These are phyloP conservation scores for Diaporthe citrichinensis DNA, from an alignment of 2,329 filamentous ascomycete species.

Conservation along the genomic window DNA sequence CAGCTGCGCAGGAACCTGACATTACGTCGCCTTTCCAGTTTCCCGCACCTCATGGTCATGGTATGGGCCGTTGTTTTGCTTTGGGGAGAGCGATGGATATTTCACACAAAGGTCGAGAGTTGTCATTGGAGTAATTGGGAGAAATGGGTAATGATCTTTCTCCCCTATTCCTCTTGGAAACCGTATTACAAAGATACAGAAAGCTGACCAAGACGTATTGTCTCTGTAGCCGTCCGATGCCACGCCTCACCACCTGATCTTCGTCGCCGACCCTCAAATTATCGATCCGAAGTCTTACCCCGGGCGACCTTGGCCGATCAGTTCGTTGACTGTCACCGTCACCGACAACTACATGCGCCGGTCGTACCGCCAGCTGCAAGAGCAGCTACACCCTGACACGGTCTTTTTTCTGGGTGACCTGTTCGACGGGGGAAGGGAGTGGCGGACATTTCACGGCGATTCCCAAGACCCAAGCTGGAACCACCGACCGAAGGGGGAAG, in stretches of 20 bases:
- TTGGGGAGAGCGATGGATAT: conserved; percentile 88
- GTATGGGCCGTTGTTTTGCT: conserved; percentile 85
- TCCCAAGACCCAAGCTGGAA: conserved; percentile 73
- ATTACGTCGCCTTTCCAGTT: conserved; percentile 67
- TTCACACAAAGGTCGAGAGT: conserved; percentile 75
- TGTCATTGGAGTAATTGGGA: conserved; percentile 94
- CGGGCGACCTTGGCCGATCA: conserved; percentile 76
- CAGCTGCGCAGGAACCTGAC: conserved; percentile 63
- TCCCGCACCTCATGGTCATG: conserved; percentile 77
- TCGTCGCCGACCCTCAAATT: conserved; percentile 92
- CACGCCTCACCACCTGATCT: conserved; percentile 84
- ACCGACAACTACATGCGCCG: conserved; percentile 93
- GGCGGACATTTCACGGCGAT: conserved; percentile 78
- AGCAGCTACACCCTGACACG: conserved; percentile 84
- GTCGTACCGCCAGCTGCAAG: conserved; percentile 84
- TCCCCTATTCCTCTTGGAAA: background rate
- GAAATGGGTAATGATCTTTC: conserved; percentile 78
- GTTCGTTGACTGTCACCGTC: conserved; percentile 68
- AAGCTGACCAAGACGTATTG: conserved; percentile 29
- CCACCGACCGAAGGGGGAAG: conserved; percentile 66
- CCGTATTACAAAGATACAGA: background rate
- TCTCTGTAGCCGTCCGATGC: conserved; percentile 77
- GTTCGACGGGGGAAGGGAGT: conserved; percentile 96
- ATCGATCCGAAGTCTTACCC: conserved; percentile 97
- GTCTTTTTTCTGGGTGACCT: conserved; percentile 93